A percentile compares a stretch with the other conserved stretches of the same genome.
phyloP scores from a whole-genome alignment of 2,329 filamentous ascomycete genomes.

The Sclerotiophoma versabilis region DNA sequence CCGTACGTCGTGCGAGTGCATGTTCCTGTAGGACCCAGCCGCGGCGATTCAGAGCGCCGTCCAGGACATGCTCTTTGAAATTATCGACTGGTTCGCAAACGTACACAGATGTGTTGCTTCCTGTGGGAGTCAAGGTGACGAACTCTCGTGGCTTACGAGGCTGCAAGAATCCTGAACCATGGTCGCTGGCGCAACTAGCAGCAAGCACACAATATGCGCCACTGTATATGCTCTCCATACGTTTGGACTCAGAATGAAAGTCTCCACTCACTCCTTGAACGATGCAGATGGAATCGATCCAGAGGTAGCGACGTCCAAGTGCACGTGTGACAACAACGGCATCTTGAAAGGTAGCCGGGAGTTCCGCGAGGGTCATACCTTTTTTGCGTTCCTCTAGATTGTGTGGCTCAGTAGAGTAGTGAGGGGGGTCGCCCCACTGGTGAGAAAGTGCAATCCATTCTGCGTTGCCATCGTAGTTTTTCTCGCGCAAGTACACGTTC shows the following conservation, averaged over 20 bases:
- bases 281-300: constrained; percentile 18
- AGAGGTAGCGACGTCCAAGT: constrained; percentile 28
- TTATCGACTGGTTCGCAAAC: constrained; percentile 22
- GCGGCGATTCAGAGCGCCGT: constrained; percentile 20
- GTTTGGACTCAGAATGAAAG: constrained; percentile 24
- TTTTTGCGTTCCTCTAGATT: not conserved
- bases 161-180: not conserved
- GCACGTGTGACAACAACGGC: constrained; percentile 27
- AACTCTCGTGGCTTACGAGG: not conserved
- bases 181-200: constrained; percentile 22
- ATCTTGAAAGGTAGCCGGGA: constrained; percentile 31
- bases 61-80: constrained; percentile 28
- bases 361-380: not conserved
- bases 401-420: not conserved
- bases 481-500: not conserved
- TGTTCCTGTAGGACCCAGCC: constrained; percentile 40
- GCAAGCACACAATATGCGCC: constrained; percentile 32
- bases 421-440: not conserved
- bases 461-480: not conserved
- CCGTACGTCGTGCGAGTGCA: constrained; percentile 30
- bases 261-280: constrained; percentile 31
- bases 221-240: constrained; percentile 35
- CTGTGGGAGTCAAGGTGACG: not conserved
- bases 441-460: not conserved
- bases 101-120: too few relatives aligned